Base-by-base conservation (phyloP, 2,329 filamentous ascomycete genomes). In the Emericellopsis cladophorae region DNA sequence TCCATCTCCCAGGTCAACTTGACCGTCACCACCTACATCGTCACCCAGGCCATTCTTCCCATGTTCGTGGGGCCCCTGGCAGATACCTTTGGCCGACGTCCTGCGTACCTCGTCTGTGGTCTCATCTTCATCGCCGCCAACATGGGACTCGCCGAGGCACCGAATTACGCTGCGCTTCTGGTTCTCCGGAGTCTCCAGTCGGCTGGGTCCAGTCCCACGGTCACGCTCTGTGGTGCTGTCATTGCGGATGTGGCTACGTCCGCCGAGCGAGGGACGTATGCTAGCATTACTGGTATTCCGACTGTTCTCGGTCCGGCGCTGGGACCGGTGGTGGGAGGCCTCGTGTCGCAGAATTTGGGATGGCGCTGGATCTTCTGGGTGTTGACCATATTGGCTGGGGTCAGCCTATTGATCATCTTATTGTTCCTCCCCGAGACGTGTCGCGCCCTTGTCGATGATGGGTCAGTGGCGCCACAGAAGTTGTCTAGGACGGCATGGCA, bases 361-460 rank as follows among this genome's bases (percentile, higher is more conserved):
- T 81, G 77, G 76, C 60, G 68, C 26, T 61, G 65, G 26, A 73
- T 79, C 23, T 81, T 81, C 49, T 80, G 76, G 74, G 76, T 79
- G 41, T 54, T 81, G 11, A 58, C 66, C 10, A 76, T 80, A 8
- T 47, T 62, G 1, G 48, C 55, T 55, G 56, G 54, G 0, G 59
- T 65, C 1, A 58, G 67, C 21, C 48, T 72, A 4, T 40, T 68
- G 0, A 45, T 69, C 0, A 51, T 74, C 7, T 34, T 65, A 2
- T 23, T 69, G 0, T 66, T 78, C 33, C 60, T 79, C 18, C 78
- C 76, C 0, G 69, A 75, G 44, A 75, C 70, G 7, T 38, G 36
- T 23, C 55, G 62, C 4, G 49, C 49, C 11, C 59, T 66, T 12
- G 74, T 78, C 0, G 74, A 65, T 7, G 65, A 79, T 44, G 75